Percentiles rank a stretch among this genome's conserved stretches.
Conservation (phyloP, 306 rosid species). For the Myrica gale region DNA sequence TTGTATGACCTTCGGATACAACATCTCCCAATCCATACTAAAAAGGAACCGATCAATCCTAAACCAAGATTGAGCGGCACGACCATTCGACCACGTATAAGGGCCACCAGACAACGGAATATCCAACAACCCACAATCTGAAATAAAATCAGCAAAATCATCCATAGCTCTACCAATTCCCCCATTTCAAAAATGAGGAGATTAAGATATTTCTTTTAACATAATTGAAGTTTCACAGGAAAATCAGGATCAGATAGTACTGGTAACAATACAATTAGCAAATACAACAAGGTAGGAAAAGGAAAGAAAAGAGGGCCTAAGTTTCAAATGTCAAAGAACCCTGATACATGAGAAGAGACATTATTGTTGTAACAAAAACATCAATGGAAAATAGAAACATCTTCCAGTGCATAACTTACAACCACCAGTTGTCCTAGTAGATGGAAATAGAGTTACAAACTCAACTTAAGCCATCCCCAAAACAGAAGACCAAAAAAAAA, state of each 20-base stretch:
- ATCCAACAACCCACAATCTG: no score
- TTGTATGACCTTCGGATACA: no score
- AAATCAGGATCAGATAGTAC: not conserved
- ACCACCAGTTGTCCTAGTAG: not conserved
- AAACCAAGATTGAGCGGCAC: no score
- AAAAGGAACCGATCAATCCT: no score
- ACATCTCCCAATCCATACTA: no score
- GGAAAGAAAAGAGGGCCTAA: not conserved
- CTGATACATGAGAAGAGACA: not conserved
- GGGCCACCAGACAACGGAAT: no score
- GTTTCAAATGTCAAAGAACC: not conserved
- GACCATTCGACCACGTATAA: no score
- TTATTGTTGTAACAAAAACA: not conserved
- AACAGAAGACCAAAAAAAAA: conserved; percentile 15
- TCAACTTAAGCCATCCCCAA: conserved; percentile 17
- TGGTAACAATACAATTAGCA: not conserved
- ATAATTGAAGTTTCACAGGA: not conserved
- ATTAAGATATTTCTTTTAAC: not conserved
- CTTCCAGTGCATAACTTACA: not conserved
- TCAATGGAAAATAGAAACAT: conserved; percentile 13
- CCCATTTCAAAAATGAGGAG: not conserved
- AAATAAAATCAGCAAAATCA: no score
- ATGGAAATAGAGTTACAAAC: conserved; percentile 1
- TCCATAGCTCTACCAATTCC: no score
- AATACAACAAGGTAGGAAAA: not conserved